These are phyloP conservation scores for Halteria grandinella DNA, from an alignment of 73 alveolate genomes.

Conservation along the genomic window DNA sequence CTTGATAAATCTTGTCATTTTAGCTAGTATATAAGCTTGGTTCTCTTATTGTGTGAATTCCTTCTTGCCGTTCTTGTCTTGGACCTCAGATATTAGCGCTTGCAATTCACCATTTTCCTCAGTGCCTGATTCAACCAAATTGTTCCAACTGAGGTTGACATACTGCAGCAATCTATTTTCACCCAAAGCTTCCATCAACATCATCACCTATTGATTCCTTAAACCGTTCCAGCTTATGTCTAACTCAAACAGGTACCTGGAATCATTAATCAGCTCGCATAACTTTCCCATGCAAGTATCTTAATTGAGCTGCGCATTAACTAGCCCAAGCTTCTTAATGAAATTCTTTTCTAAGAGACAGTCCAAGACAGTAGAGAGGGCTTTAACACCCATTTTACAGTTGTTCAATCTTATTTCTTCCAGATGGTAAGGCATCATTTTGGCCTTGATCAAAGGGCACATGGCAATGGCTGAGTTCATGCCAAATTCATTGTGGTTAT, in stretches of 20 bases:
- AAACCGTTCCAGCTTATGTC: constrained; percentile 53
- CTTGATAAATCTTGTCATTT: constrained; percentile 24
- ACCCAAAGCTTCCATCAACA: not conserved
- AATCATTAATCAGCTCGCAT: not conserved
- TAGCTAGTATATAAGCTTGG: not conserved
- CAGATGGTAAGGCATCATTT: constrained; percentile 12
- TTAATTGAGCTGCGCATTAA: constrained; percentile 20
- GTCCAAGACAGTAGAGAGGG: not conserved
- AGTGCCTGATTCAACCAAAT: constrained; percentile 14
- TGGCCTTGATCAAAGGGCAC: not conserved
- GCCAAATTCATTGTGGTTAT: constrained; percentile 18
- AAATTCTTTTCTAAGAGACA: not conserved
- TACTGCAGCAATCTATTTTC: constrained; percentile 15
- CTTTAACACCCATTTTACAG: constrained; percentile 15
- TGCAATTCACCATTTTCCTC: not conserved
- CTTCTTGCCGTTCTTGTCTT: not conserved
- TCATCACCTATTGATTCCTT: not conserved
- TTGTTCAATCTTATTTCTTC: constrained; percentile 37
- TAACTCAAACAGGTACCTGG: constrained; percentile 12
- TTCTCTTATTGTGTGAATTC: not conserved
- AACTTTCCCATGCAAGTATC: constrained; percentile 1
- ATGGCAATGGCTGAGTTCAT: constrained; percentile 5
- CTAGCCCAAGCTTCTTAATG: constrained; percentile 24
- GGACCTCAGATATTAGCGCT: not conserved
- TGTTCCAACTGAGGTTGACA: constrained; percentile 43